These are phyloP conservation scores for Quercus suber DNA, from an alignment of 306 rosid species.

Conservation along the genomic window DNA sequence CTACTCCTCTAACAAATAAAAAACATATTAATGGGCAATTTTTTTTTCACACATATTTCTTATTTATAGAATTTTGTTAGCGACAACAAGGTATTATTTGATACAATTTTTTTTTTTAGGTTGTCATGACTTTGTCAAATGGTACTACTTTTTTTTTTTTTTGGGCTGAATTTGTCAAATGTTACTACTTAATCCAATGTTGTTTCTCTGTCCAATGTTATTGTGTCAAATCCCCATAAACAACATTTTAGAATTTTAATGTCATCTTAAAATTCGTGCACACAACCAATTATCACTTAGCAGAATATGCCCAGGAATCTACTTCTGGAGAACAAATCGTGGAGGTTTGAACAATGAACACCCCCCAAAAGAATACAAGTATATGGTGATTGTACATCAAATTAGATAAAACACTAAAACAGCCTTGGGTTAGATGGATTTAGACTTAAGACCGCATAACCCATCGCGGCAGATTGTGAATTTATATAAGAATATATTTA, in stretches of 20 bases:
- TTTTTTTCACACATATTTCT: too few species aligned
- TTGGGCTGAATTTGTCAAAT: neutral
- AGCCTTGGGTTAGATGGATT: neutral
- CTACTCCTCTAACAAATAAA: too few species aligned
- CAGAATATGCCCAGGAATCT: neutral
- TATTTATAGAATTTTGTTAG: too few species aligned
- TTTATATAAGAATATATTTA: neutral
- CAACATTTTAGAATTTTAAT: neutral
- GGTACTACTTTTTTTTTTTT: neutral
- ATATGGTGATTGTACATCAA: too few species aligned
- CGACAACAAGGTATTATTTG: accelerated
- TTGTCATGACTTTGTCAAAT: neutral
- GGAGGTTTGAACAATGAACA: too few species aligned
- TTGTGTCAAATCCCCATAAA: neutral
- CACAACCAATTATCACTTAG: neutral
- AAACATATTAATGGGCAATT: accelerated
- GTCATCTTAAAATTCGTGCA: neutral
- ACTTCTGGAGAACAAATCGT: neutral
- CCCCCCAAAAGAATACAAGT: too few species aligned
- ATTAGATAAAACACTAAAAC: neutral
- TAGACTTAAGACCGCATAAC: neutral
- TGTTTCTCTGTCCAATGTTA: neutral
- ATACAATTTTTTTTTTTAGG: neutral
- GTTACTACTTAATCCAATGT: neutral
- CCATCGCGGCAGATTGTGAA: neutral